Conservation (phyloP, 2,329 filamentous ascomycete genomes). For the Boeremia lycopersici region DNA sequence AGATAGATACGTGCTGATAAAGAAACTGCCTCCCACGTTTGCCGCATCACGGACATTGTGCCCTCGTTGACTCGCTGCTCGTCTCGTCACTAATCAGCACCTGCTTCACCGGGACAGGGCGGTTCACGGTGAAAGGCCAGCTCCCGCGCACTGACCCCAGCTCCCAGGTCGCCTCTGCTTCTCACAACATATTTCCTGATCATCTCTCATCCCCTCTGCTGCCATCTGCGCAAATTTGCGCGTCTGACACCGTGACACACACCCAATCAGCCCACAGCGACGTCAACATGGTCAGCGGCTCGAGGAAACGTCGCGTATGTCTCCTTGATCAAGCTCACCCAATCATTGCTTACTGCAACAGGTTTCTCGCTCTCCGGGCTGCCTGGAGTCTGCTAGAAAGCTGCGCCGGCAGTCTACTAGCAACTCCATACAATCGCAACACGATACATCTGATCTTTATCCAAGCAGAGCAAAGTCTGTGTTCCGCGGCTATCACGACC, state of each 20-base stretch:
- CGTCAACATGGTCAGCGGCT: slow-evolving; percentile 3
- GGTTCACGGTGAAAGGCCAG: not conserved
- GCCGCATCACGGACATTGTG: too few relatives aligned
- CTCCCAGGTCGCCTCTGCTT: too few relatives aligned
- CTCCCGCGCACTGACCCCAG: not conserved
- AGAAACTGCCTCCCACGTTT: too few relatives aligned
- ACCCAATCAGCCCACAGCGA: not conserved
- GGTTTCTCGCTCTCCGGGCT: not conserved
- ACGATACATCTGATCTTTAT: not conserved
- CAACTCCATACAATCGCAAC: not conserved
- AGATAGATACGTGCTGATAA: too few relatives aligned
- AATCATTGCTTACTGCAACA: not conserved
- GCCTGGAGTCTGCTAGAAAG: slow-evolving; percentile 1
- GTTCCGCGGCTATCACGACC: slow-evolving; percentile 1
- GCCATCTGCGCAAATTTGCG: not conserved
- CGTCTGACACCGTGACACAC: too few relatives aligned
- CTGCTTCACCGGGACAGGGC: too few relatives aligned
- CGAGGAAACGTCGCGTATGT: slow-evolving; percentile 16
- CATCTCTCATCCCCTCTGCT: too few relatives aligned
- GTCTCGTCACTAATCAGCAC: too few relatives aligned
- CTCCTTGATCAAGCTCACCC: not conserved
- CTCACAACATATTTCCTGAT: too few relatives aligned
- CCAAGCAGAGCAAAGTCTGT: not conserved
- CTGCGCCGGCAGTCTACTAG: not conserved
- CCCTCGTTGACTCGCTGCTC: too few relatives aligned